These are phyloP conservation scores for Erythrobasidium hasegawianum DNA, from an alignment of 1,284 basidiomycete genomes.

Conservation along the genomic window DNA sequence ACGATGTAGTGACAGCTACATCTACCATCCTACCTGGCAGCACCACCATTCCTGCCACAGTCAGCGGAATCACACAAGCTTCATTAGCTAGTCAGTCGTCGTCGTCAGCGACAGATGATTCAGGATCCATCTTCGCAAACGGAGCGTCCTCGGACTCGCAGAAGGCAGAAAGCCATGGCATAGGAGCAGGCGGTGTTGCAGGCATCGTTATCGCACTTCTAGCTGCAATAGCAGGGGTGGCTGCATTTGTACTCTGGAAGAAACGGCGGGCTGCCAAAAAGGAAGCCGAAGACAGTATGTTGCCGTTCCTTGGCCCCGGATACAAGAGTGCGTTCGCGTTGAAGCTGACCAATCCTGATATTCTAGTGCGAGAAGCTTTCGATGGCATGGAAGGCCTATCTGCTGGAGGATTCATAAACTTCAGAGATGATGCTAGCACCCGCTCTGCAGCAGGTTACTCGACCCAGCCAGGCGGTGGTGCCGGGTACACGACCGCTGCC, in stretches of 20 bases:
- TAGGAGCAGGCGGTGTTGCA: constrained; percentile 10
- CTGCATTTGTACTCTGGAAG: not conserved
- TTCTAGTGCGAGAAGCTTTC: constrained; percentile 3
- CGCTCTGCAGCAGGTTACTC: not conserved
- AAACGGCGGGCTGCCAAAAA: constrained; percentile 5
- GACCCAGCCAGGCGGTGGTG: not conserved
- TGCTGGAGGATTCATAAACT: constrained; percentile 21
- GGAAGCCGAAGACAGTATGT: not conserved
- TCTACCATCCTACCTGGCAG: not conserved
- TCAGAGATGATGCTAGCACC: constrained; percentile 27
- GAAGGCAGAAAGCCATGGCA: not conserved
- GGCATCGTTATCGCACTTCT: constrained; percentile 20
- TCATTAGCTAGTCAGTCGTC: no score
- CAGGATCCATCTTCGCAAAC: no score
- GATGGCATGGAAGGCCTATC: not conserved
- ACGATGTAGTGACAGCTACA: not conserved
- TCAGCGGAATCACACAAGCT: not conserved
- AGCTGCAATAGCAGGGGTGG: constrained; percentile 2
- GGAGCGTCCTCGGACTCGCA: no score
- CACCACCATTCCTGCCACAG: not conserved
- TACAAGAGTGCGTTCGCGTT: no score
- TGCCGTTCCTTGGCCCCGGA: no score
- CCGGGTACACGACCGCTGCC: not conserved
- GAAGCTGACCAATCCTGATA: no score
- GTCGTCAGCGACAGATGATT: no score